Percentiles rank a stretch among this genome's conserved stretches.
Conservation (phyloP, 2,329 filamentous ascomycete genomes). For the Hypoxylon sp. region DNA sequence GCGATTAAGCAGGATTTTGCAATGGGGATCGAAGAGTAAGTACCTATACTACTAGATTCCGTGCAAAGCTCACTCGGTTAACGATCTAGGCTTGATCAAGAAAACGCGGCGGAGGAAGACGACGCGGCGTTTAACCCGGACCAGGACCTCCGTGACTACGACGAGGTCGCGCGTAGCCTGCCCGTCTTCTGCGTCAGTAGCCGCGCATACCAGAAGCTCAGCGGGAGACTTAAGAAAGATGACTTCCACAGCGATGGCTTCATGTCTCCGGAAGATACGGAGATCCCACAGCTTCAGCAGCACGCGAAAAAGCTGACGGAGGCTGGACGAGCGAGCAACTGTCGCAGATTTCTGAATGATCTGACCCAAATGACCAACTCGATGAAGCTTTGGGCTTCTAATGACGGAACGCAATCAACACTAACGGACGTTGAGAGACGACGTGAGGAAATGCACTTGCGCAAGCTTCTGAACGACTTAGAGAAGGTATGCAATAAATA, state of each 20-base stretch:
- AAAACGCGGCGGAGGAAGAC: slow-evolving; percentile 65
- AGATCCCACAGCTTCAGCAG: slow-evolving; percentile 69
- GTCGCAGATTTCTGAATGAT: slow-evolving; percentile 65
- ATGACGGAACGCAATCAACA: slow-evolving; percentile 25
- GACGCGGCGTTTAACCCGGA: slow-evolving; percentile 69
- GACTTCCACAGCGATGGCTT: slow-evolving; percentile 66
- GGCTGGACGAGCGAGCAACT: slow-evolving; percentile 55
- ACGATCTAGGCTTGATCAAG: slow-evolving; percentile 65
- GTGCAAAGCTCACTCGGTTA: slow-evolving; percentile 2
- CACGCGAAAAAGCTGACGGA: slow-evolving; percentile 73
- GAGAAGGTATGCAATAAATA: slow-evolving; percentile 44
- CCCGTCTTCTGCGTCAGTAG: slow-evolving; percentile 77
- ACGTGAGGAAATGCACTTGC: slow-evolving; percentile 41
- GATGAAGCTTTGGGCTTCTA: slow-evolving; percentile 55
- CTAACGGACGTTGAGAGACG: slow-evolving; percentile 41
- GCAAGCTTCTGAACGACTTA: slow-evolving; percentile 43
- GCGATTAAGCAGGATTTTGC: slow-evolving; percentile 73
- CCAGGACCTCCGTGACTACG: slow-evolving; percentile 70
- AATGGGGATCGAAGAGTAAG: slow-evolving; percentile 68
- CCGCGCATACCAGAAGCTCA: slow-evolving; percentile 74
- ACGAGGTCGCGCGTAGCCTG: slow-evolving; percentile 67
- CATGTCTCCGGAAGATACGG: slow-evolving; percentile 66
- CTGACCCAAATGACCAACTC: slow-evolving; percentile 67
- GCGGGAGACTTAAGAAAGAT: slow-evolving; percentile 68
- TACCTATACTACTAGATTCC: not conserved